Evolutionary conservation across 345 rosid species (phyloP), one percentile per base, ranked within the genome.

Genomic region (Adansonia digitata): DNA sequence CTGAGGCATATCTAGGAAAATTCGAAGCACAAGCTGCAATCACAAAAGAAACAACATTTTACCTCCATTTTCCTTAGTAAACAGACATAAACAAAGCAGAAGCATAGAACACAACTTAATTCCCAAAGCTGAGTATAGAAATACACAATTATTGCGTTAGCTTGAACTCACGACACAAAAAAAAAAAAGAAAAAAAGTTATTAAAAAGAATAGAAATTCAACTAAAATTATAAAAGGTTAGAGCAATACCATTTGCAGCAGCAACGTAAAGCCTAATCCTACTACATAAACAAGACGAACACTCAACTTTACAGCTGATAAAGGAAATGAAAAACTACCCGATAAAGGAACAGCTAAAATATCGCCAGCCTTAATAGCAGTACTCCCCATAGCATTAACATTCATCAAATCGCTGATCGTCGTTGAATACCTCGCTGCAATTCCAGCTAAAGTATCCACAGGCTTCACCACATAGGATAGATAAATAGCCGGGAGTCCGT

Each of bases 321-420:
- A 57, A 72, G 18, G 67, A 10, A 52, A 46, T 17, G 71, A 5
- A 64, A 26, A 45, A 34, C 71, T 73, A 94, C 97, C 94, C 51
- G 94, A 87, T 79, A 94, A 81, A 17, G 98, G 97, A 27, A 92
- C 97, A 39, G 95, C 86, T 57, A 94, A 87, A 52, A 94, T 94
- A 57, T 94, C 98, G 5, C 93, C 94, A 10, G 85, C 86, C 60
- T 73, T 83, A 52, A 92, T 83, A 13, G 89, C 84, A 31, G 90
- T 64, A 77, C 88, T 87, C 76, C 98, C 98, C 97, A 92, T 91
- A 42, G 97, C 97, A 79, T 94, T 94, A 52, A 91, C 98, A 79
- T 91, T 86, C 84, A 89, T 94, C 87, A 94, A 91, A 81, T 94
- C 98, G 9, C 94, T 85, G 56, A 94, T 79, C 1, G 91, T 89